phyloP scores from a whole-genome alignment of 441 rosid species.

The Croton setiger region DNA sequence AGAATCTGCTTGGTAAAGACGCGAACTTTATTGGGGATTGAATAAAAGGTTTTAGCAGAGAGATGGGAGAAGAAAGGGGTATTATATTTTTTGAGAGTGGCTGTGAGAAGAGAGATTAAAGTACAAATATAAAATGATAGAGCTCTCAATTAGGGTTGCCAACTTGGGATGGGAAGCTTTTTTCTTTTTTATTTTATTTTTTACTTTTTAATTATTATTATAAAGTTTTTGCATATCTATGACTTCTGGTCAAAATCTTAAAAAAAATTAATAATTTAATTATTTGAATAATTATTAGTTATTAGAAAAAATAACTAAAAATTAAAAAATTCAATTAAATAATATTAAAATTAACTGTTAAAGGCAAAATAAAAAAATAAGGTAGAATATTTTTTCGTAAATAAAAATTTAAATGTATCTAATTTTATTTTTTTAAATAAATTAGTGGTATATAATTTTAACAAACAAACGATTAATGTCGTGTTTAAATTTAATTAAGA shows the following conservation, averaged over 20 bases:
- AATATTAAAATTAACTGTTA: too few relatives aligned
- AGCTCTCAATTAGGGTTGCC: conserved; percentile 37
- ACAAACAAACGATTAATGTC: too few relatives aligned
- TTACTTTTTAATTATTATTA: background rate
- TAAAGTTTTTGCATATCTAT: background rate
- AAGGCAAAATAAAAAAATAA: too few relatives aligned
- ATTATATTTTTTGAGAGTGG: conserved; percentile 2
- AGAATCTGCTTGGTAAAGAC: conserved; percentile 33
- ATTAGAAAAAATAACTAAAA: too few relatives aligned
- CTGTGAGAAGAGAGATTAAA: conserved; percentile 1
- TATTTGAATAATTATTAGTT: too few relatives aligned
- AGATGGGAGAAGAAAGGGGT: background rate
- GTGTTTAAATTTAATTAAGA: too few relatives aligned
- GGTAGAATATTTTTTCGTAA: too few relatives aligned
- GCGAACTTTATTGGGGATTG: conserved; percentile 14
- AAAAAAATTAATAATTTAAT: too few relatives aligned
- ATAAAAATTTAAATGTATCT: too few relatives aligned
- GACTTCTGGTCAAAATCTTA: background rate
- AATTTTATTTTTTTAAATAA: too few relatives aligned
- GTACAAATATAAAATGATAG: conserved; percentile 31
- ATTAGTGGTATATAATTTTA: too few relatives aligned
- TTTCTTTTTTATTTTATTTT: background rate
- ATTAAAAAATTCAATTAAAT: too few relatives aligned
- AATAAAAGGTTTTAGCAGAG: background rate
- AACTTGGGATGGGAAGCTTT: conserved; percentile 18